Evolutionary conservation across 2,329 filamentous ascomycete genomes (phyloP), one percentile per base, ranked within the genome.

Genomic region (Sporothrix humicola): DNA sequence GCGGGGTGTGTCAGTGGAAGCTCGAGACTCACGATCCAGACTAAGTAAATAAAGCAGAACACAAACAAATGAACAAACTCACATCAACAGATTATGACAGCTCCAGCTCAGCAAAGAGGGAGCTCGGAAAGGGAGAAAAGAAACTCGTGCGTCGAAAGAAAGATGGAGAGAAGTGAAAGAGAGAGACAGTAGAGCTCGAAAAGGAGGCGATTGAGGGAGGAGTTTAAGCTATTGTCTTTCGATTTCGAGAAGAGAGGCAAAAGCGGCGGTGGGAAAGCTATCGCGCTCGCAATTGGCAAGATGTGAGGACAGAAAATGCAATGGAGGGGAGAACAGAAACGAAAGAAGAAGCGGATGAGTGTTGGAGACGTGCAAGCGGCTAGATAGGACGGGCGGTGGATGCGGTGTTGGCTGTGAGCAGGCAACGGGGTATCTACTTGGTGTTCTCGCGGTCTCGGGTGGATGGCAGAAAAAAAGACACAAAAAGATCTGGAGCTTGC

Each of bases 331-430:
- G 48, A 56, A 15, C 3, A 3, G 1, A 23, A 37, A 71, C 63
- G 71, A 13, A 37, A 50, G 31, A 71, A 66, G 48, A 70, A 46
- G 58, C 59, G 31, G 56, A 61, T 26, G 31, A 46, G 26, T 54
- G 77, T 46, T 79, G 74, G 50, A 52, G 72, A 37, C 54, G 66
- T 69, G 66, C 72, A 83, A 82, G 83, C 85, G 23, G 59, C 54
- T 31, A 58, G 58, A 58, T 20, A 73, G 54, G 15, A 26, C 26
- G 23, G 31, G 13, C 1, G 31, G 72, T 65, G 66, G n/a, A 31
- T 65, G 72, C 31, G 17, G 26, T 59, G 65, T 68, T 48, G 15
- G 61, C 13, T 37, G 59, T 46, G 52, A 69, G 26, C n/a, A 46
- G 70, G 48, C 61, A 66, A 65, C 26, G 37, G 31, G 9, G 20